Evolutionary conservation across 371 early-diverging fungal species (phyloP).

Genomic region (Haplosporangium sp.): DNA sequence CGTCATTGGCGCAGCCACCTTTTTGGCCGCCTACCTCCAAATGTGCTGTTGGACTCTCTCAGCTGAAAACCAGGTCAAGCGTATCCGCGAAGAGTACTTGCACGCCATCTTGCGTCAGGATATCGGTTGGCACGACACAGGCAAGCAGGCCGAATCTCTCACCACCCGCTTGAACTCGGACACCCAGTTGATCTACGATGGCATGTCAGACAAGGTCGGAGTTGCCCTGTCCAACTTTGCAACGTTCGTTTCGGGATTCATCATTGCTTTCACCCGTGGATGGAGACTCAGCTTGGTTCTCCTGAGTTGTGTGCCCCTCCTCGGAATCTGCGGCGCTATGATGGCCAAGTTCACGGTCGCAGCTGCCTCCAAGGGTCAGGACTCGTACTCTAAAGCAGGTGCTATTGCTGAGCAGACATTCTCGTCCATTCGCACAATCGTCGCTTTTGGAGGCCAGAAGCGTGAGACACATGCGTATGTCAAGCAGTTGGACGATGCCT

Average conservation of each 20-base stretch:
- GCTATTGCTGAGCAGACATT: conserved; percentile 88
- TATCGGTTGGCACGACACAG: conserved; percentile 89
- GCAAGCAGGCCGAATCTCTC: conserved; percentile 73
- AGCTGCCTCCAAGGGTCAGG: conserved; percentile 56
- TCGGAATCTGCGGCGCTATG: conserved; percentile 65
- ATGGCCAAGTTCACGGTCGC: conserved; percentile 77
- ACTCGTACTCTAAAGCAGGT: conserved; percentile 80
- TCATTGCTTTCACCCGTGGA: conserved; percentile 86
- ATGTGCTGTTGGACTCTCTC: conserved; percentile 55
- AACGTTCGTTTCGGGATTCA: conserved; percentile 85
- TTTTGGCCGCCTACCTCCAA: conserved; percentile 41
- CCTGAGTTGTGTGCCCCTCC: conserved; percentile 71
- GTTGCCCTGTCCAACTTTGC: conserved; percentile 71
- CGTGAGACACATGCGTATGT: conserved; percentile 74
- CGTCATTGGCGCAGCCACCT: conserved; percentile 52
- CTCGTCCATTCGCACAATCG: conserved; percentile 87
- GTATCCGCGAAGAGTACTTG: conserved; percentile 75
- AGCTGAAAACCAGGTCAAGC: conserved; percentile 51
- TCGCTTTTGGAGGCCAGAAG: conserved; percentile 81
- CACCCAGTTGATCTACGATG: conserved; percentile 81
- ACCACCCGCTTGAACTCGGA: conserved; percentile 82
- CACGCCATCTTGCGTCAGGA: conserved; percentile 87
- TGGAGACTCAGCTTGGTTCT: conserved; percentile 91
- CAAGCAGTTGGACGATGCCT: conserved; percentile 63
- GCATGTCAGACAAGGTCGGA: conserved; percentile 87